Evolutionary conservation across 306 rosid species (phyloP).

Genomic region (Fagus sylvatica): DNA sequence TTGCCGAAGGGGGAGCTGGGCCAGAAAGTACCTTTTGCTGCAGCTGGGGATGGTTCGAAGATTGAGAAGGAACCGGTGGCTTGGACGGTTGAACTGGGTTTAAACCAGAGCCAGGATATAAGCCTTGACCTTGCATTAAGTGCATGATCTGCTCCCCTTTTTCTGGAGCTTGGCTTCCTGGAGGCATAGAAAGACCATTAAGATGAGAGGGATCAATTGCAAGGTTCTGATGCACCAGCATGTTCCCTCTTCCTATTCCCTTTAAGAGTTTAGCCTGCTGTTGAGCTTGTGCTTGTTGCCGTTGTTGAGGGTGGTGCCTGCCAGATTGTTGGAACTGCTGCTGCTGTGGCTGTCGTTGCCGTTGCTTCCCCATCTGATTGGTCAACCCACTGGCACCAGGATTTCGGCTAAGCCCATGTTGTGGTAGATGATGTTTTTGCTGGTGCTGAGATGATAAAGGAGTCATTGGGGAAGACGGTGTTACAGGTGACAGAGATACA

Average conservation of each 20-base stretch:
- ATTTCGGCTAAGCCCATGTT: conserved; percentile 78
- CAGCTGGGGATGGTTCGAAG: conserved; percentile 69
- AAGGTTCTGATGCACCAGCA: conserved; percentile 61
- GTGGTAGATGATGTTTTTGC: conserved; percentile 80
- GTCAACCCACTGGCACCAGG: conserved; percentile 61
- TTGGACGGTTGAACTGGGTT: conserved; percentile 66
- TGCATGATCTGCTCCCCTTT: conserved; percentile 84
- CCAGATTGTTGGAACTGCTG: conserved; percentile 76
- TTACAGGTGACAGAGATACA: conserved; percentile 55
- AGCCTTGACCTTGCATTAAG: conserved; percentile 74
- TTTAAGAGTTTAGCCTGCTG: conserved; percentile 76
- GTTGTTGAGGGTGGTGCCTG: conserved; percentile 91
- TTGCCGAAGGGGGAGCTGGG: conserved; percentile 52
- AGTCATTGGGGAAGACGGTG: conserved; percentile 71
- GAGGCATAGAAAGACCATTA: conserved; percentile 71
- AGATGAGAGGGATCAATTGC: conserved; percentile 69
- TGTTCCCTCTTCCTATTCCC: conserved; percentile 82
- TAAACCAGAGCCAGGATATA: conserved; percentile 67
- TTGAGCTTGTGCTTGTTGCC: conserved; percentile 70
- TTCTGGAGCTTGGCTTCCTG: conserved; percentile 80
- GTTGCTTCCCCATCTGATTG: conserved; percentile 72
- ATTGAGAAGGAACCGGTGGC: conserved; percentile 54
- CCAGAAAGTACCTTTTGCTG: conserved; percentile 64
- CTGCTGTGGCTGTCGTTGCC: conserved; percentile 60
- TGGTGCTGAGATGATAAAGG: conserved; percentile 76